Conservation (phyloP, 2,329 filamentous ascomycete genomes). For the Dendrostoma leiphaemia region DNA sequence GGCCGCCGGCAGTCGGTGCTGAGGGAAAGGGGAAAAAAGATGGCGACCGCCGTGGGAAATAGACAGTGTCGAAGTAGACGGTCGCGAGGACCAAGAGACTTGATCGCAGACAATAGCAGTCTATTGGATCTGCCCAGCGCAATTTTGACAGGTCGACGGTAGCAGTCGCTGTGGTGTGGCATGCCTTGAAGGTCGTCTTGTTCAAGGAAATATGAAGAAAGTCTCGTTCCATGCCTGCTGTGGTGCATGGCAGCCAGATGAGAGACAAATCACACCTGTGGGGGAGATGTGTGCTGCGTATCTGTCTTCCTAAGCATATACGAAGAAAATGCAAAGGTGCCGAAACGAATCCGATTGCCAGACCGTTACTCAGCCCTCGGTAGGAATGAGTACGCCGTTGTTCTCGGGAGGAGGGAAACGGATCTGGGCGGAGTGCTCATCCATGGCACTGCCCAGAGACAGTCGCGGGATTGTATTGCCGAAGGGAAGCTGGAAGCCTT, state of each 20-base stretch:
- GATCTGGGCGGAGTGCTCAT: constrained; percentile 14
- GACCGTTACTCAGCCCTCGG: constrained; percentile 16
- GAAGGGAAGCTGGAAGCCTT: constrained; percentile 53
- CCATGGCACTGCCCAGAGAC: constrained; percentile 19
- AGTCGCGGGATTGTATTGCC: constrained; percentile 36
- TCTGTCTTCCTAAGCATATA: constrained; percentile 20
- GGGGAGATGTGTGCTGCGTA: constrained; percentile 14
- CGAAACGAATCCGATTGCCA: constrained; percentile 7
- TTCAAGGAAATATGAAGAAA: constrained; percentile 16
- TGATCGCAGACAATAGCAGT: constrained; percentile 2
- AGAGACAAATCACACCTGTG: constrained; percentile 16
- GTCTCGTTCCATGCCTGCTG: constrained; percentile 15
- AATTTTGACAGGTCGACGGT: background rate
- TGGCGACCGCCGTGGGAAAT: background rate
- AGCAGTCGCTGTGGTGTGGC: background rate
- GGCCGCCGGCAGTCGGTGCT: background rate
- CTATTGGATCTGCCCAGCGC: background rate
- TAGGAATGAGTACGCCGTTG: constrained; percentile 14
- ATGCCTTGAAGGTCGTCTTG: constrained; percentile 3
- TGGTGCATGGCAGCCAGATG: constrained; percentile 15
- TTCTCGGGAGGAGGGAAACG: constrained; percentile 11
- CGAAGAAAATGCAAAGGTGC: constrained; percentile 17
- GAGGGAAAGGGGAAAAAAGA: background rate
- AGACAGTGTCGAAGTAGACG: background rate
- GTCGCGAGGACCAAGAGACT: background rate